Percentiles rank a stretch among this genome's conserved stretches.
Conservation (phyloP, 2,329 filamentous ascomycete species). For the Colletotrichum sp. region DNA sequence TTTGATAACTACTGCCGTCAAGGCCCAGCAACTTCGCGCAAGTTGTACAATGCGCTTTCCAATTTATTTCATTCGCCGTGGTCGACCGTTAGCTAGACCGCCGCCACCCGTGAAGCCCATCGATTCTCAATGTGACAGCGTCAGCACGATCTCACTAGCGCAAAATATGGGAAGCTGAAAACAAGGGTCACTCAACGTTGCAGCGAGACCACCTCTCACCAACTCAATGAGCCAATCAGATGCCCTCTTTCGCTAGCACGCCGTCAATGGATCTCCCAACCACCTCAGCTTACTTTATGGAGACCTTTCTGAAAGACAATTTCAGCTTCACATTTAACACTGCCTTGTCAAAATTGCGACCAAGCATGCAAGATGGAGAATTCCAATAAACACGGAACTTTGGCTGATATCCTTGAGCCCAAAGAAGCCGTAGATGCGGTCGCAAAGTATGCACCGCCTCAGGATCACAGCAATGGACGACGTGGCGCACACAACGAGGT, state of each 20-base stretch:
- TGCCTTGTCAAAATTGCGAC: not conserved
- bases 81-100: rapidly evolving
- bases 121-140: not conserved
- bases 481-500: not conserved
- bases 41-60: not conserved
- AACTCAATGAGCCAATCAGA: not conserved
- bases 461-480: not conserved
- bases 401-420: not conserved
- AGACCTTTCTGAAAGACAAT: not conserved
- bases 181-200: not conserved
- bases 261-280: not conserved
- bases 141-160: not conserved
- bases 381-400: rapidly evolving
- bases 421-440: not conserved
- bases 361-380: not conserved
- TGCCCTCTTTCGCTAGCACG: not conserved
- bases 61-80: not conserved
- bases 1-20: not conserved
- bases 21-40: rapidly evolving
- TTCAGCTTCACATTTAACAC: not conserved
- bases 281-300: not conserved
- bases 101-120: not conserved
- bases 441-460: not conserved
- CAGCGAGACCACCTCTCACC: not conserved
- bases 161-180: not conserved